These are phyloP conservation scores for Yarrowia deformans DNA, from an alignment of 805 yeast genomes.

Conservation along the genomic window DNA sequence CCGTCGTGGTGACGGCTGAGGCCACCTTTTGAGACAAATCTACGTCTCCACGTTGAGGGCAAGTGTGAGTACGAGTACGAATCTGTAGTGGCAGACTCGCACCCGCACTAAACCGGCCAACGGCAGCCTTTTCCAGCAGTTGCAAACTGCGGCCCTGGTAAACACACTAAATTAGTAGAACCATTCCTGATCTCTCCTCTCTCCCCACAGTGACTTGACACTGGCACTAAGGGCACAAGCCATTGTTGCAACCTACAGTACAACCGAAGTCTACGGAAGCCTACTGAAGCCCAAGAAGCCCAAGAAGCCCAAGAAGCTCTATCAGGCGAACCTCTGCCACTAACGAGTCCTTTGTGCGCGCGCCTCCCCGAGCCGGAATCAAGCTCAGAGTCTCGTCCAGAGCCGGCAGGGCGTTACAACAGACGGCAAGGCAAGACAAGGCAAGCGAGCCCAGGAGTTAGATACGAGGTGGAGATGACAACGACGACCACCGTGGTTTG, in stretches of 20 bases:
- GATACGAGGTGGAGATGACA: neutral
- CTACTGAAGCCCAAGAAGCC: too few species aligned
- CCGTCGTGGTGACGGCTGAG: constrained; percentile 22
- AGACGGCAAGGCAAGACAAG: neutral
- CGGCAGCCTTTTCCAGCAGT: too few species aligned
- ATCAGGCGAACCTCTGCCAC: too few species aligned
- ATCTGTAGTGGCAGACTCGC: too few species aligned
- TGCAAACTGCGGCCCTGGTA: too few species aligned
- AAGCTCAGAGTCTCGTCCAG: neutral
- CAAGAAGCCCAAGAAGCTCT: neutral
- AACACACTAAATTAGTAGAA: too few species aligned
- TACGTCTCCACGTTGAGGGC: constrained; percentile 1
- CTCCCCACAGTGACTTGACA: neutral
- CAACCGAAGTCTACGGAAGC: neutral
- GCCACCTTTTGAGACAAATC: constrained; percentile 27
- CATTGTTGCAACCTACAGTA: constrained; percentile 1
- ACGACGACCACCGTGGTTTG: too few species aligned
- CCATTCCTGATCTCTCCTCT: too few species aligned
- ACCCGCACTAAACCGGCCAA: neutral
- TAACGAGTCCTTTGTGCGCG: neutral
- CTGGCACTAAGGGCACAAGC: neutral
- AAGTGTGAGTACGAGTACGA: neutral
- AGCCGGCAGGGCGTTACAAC: neutral
- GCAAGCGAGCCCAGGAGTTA: neutral
- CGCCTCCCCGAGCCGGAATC: too few species aligned